Evolutionary conservation across 202 grass and related monocot species (phyloP), one percentile per base, ranked within the genome.

Genomic region (Sporobolus alterniflorus): DNA sequence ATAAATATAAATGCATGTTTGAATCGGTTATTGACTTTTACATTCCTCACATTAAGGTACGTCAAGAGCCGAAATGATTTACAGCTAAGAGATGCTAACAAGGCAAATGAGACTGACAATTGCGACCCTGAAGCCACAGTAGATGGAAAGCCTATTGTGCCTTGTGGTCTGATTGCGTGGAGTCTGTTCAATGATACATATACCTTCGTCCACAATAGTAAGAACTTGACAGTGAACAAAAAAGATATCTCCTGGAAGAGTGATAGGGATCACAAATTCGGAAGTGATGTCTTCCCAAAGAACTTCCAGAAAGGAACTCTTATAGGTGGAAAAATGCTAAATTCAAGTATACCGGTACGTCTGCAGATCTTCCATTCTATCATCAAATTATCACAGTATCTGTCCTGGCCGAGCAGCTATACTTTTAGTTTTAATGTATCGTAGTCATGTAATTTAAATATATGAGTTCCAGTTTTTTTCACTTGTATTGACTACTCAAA

Each of bases 141-240:
- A 46, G 48, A 87, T 85, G 89, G 91, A 72, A 49, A 65, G 18
- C 76, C 83, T 49, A 95, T 98, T 5, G 73, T 98, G 64, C 96
- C 96, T 74, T 98, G 96, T 83, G 96, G 96, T 72, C 85, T 98
- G 31, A 98, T 98, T 81, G 96, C 96, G 48, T 94, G 96, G 93
- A 98, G 96, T 89, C 67, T 90, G 46, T 98, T 98, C 40, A 98
- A 98, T 72, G 96, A 98, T 56, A 92, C 96, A 20, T 95, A 98
- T 73, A 80, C 9, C 57, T 95, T 98, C 29, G 17, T n/a, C 14
- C 78, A 6, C 72, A 83, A 82, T 26, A 78, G 36, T 50, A 6
- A 34, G 16, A 86, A 74, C 78, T 59, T 93, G 46, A 59, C 11
- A 4, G 87, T 98, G 28, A 83, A 95, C 60, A 98, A 91, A 87